These are phyloP conservation scores for Trichophyton verrucosum DNA, from an alignment of 2,329 filamentous ascomycete genomes.

Conservation along the genomic window DNA sequence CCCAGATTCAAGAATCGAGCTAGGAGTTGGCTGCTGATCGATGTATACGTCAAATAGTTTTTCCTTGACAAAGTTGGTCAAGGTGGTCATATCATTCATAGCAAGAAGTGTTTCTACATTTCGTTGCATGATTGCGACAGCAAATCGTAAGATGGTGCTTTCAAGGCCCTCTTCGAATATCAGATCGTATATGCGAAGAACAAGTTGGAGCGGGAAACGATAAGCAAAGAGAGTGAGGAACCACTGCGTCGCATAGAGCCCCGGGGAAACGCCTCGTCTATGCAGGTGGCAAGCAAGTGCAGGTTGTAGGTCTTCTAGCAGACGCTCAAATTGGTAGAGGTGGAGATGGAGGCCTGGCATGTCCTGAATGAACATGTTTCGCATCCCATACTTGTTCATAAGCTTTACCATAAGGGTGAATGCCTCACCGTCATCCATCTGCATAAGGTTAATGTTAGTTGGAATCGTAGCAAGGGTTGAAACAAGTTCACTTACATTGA, in stretches of 20 bases:
- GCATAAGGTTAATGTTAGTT: conserved; percentile 15
- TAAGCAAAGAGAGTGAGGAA: conserved; percentile 98
- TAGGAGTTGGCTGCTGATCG: conserved; percentile 82
- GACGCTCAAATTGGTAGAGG: conserved; percentile 85
- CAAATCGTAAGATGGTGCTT: conserved; percentile 80
- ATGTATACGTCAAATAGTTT: conserved; percentile 94
- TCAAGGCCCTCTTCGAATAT: conserved; percentile 87
- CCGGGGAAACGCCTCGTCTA: conserved; percentile 72
- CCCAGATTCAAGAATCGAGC: conserved; percentile 83
- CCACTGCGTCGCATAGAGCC: conserved; percentile 97
- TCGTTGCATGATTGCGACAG: conserved; percentile 90
- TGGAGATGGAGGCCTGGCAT: conserved; percentile 93
- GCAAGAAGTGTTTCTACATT: conserved; percentile 64
- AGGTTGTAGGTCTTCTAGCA: conserved; percentile 87
- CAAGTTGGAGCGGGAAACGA: conserved; percentile 88
- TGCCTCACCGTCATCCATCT: conserved; percentile 95
- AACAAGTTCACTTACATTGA: conserved; percentile 53
- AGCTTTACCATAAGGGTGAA: conserved; percentile 85
- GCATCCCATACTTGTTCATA: conserved; percentile 92
- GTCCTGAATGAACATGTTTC: conserved; percentile 85
- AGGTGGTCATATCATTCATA: conserved; percentile 81
- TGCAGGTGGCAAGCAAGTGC: conserved; percentile 90
- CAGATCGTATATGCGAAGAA: conserved; percentile 90
- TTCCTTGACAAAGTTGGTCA: conserved; percentile 87
- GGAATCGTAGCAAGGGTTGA: conserved; percentile 1